Evolutionary conservation across 75 land plant genomes (phyloP).

Genomic region (Pinus tabuliformis): DNA sequence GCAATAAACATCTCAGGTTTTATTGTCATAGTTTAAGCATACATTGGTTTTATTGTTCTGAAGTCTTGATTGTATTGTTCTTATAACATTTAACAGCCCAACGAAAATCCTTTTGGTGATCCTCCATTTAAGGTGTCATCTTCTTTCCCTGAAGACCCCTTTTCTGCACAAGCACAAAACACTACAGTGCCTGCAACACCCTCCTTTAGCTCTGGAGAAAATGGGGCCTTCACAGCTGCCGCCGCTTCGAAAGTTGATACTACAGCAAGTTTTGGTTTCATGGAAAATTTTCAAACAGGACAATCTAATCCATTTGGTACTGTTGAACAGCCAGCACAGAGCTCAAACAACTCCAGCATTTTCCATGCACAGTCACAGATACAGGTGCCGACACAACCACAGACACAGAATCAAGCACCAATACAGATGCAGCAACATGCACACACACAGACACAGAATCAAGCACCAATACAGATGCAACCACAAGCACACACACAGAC

Average conservation of each 20-base stretch:
- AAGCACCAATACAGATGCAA: conserved; percentile 9
- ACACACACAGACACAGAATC: conserved; percentile 8
- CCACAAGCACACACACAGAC: conserved; percentile 9
- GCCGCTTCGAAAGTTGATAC: not conserved
- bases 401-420: conserved; percentile 8
- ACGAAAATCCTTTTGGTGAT: conserved; percentile 81
- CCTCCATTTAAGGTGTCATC: conserved; percentile 64
- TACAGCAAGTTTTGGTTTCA: conserved; percentile 1
- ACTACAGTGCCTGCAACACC: conserved; percentile 12
- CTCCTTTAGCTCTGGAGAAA: conserved; percentile 12
- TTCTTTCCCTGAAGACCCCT: conserved; percentile 30
- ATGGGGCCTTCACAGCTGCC: not conserved
- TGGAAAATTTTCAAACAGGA: conserved; percentile 7
- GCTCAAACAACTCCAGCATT: not conserved
- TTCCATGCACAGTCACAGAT: conserved; percentile 7
- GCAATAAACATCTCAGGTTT: not conserved
- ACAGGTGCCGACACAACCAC: conserved; percentile 10
- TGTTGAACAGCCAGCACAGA: not conserved
- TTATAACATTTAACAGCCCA: conserved; percentile 27
- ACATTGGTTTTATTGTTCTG: not conserved
- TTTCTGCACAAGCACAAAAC: conserved; percentile 23
- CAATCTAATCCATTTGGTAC: conserved; percentile 10
- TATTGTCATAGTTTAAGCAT: not conserved
- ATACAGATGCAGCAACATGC: conserved; percentile 10
- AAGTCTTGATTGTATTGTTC: not conserved